phyloP scores from a whole-genome alignment of 2,329 filamentous ascomycete genomes.

The Fusarium gaditjirri region DNA sequence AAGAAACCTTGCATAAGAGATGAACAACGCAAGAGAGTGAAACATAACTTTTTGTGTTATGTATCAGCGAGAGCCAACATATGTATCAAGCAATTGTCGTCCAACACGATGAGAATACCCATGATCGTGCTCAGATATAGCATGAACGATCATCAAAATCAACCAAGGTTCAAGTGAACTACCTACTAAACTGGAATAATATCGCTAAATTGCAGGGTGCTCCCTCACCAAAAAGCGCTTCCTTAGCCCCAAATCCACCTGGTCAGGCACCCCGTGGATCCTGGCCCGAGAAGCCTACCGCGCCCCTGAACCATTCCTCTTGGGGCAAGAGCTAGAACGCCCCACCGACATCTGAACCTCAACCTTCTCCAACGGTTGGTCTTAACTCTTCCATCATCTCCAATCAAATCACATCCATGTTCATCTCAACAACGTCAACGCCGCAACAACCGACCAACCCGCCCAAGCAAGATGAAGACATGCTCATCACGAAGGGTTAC shows the following conservation, averaged over 20 bases:
- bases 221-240: conserved; percentile 11
- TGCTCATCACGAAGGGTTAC: conserved; percentile 2
- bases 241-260: conserved; percentile 25
- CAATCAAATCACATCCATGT: conserved; percentile 30
- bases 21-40: not conserved
- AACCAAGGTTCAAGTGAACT: not conserved
- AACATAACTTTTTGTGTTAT: conserved; percentile 14
- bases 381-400: conserved; percentile 13
- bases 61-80: not conserved
- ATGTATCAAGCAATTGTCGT: not conserved
- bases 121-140: conserved; percentile 3
- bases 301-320: conserved; percentile 39
- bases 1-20: not conserved
- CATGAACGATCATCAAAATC: conserved; percentile 20
- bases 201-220: conserved; percentile 36
- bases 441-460: conserved; percentile 23
- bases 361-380: conserved; percentile 31
- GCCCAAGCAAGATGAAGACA: conserved; percentile 21
- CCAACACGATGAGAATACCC: not conserved
- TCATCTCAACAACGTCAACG: conserved; percentile 25
- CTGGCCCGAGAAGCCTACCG: conserved; percentile 2
- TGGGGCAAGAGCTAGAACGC: conserved; percentile 26
- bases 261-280: not conserved
- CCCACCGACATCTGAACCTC: conserved; percentile 34
- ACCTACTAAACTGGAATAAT: not conserved